Percentiles rank a stretch among this genome's conserved stretches.
These are phyloP conservation scores for Citrus australasica DNA, from an alignment of 345 rosid genomes.

Conservation along the genomic window DNA sequence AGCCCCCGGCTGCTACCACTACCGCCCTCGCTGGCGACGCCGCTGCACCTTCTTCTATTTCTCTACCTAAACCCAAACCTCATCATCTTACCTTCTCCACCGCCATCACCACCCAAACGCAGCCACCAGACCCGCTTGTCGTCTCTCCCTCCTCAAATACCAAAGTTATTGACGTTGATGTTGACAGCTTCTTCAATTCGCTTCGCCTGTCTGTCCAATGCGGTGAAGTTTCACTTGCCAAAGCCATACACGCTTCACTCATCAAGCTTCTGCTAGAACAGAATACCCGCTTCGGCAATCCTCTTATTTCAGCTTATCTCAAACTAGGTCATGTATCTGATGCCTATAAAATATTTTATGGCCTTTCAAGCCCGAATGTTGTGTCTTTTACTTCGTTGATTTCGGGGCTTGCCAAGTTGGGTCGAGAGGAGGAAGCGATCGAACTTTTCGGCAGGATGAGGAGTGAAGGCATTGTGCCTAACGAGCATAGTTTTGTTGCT, in stretches of 20 bases:
- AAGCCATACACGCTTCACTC: constrained; percentile 58
- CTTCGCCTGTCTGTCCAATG: constrained; percentile 51
- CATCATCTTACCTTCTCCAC: constrained; percentile 21
- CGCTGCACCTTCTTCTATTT: constrained; percentile 13
- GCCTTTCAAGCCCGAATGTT: constrained; percentile 52
- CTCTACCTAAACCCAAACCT: constrained; percentile 18
- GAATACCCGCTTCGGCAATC: constrained; percentile 41
- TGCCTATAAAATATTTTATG: constrained; percentile 47
- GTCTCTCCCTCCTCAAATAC: constrained; percentile 2
- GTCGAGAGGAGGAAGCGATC: constrained; percentile 48
- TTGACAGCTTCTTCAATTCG: constrained; percentile 33
- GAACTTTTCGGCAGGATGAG: constrained; percentile 61
- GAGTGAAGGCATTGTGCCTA: constrained; percentile 41
- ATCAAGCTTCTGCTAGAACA: constrained; percentile 43
- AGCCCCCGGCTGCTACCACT: background rate
- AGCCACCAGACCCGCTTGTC: constrained; percentile 9
- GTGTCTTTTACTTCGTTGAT: constrained; percentile 67
- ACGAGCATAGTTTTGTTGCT: constrained; percentile 49
- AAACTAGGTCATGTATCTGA: constrained; percentile 50
- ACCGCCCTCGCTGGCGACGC: background rate
- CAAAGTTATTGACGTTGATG: background rate
- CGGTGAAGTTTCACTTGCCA: constrained; percentile 44
- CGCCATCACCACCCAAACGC: background rate
- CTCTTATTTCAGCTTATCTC: constrained; percentile 57
- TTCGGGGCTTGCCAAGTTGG: constrained; percentile 54